Evolutionary conservation across 495 filamentous ascomycete genomes (phyloP), one percentile per base, ranked within the genome.

Genomic region (Niebla homalea): DNA sequence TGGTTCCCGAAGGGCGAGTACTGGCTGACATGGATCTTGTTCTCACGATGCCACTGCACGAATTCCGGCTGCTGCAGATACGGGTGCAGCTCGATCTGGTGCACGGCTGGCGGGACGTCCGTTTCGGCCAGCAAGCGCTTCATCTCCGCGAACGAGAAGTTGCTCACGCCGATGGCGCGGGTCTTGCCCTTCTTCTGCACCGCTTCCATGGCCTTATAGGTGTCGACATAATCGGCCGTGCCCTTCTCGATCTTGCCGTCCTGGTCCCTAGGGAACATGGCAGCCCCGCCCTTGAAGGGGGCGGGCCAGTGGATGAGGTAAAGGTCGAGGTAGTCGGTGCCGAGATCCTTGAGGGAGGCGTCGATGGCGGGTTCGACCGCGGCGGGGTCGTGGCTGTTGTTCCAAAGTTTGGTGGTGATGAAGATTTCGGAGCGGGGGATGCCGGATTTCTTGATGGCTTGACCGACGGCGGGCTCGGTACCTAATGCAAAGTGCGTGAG

Each of bases 1-100:
- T 78, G 77, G 60, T 88, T 87, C 35, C 80, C 84, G 26, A 87
- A 80, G 22, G 81, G 79, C 5, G 75, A 79, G 60, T 84, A 84
- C 29, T 78, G 77, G 26, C 74, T 77, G 18, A 83, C 66, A 50
- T 77, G 76, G 43, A 86, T 77, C 1, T 70, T 70, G 19, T 73
- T 69, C 15, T 60, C 57, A 25, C 65, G 62, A 58, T 78, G 71
- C 46, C 61, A 80, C 2, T 71, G 67, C 46, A 66, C 60, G 50
- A 83, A 76, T 8, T 65, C 65, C 20, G 64, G 60, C 59, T 84
- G 79, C 49, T 79, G 78, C 8, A 84, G 64, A 46, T 64, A 68
- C 0, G 79, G 79, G 53, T 83, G 77, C 11, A 62, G 52, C 58
- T 84, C 82, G 46, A 84, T 63, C 60, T 86, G 80, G 60, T 86